These are phyloP conservation scores for Eucalyptus cloeziana DNA, from an alignment of 345 rosid species.

Conservation along the genomic window DNA sequence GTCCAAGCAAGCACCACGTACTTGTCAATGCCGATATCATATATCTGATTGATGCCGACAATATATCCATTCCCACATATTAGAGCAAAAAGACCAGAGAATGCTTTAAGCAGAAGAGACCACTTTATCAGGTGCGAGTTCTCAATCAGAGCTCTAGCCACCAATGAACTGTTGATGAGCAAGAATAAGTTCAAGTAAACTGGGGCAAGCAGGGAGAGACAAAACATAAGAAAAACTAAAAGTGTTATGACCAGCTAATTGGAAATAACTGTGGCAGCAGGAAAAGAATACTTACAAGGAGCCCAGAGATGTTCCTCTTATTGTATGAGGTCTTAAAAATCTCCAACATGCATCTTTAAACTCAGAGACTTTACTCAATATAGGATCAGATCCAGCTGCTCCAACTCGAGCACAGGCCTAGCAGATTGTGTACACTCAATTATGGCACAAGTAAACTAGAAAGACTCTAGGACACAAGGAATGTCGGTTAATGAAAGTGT, in stretches of 20 bases:
- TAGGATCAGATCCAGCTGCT: conserved; percentile 77
- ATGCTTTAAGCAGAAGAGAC: conserved; percentile 77
- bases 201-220: neutral
- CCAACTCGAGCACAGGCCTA: conserved; percentile 73
- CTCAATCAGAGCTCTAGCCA: conserved; percentile 78
- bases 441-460: neutral
- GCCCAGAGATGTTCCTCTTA: conserved; percentile 88
- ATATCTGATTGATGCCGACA: conserved; percentile 98
- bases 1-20: conserved; percentile 12
- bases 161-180: conserved; percentile 63
- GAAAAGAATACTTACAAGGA: conserved; percentile 33
- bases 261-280: neutral
- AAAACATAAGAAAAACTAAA: neutral
- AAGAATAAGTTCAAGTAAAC: neutral
- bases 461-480: neutral
- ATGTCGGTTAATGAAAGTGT: neutral
- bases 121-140: conserved; percentile 69
- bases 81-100: conserved; percentile 81
- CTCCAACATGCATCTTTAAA: conserved; percentile 94
- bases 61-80: conserved; percentile 94
- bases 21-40: conserved; percentile 94
- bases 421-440: conserved; percentile 2
- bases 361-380: conserved; percentile 35
- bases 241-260: neutral
- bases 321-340: conserved; percentile 95